Evolutionary conservation across 768 basidiomycete genomes (phyloP).

Genomic region (Lyophyllum atratum): DNA sequence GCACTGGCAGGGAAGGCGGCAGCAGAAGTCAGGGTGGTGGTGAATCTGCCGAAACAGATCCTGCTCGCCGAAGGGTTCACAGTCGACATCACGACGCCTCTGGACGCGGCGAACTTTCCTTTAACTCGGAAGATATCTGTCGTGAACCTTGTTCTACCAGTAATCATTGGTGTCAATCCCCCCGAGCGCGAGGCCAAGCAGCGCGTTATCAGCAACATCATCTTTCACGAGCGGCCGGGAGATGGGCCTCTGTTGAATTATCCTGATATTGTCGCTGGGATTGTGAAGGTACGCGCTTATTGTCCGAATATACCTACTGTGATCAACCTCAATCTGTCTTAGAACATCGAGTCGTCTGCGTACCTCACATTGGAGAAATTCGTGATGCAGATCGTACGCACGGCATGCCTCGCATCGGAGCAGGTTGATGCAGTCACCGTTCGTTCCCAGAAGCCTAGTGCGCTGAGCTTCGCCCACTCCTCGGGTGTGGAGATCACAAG

Average conservation of each 20-base stretch:
- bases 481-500: conserved; percentile 67
- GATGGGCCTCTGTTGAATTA: conserved; percentile 37
- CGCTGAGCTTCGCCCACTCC: conserved; percentile 64
- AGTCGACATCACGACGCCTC: conserved; percentile 35
- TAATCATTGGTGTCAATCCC: conserved; percentile 72
- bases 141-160: conserved; percentile 46
- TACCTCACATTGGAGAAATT: conserved; percentile 67
- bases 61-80: conserved; percentile 48
- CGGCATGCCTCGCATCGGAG: conserved; percentile 34
- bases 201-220: conserved; percentile 56
- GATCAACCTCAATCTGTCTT: conserved; percentile 7
- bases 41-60: conserved; percentile 49
- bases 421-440: conserved; percentile 45
- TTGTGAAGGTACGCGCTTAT: conserved; percentile 32
- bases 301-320: background rate
- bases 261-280: conserved; percentile 30
- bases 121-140: conserved; percentile 37
- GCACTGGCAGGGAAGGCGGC: conserved; percentile 36
- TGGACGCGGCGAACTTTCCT: background rate
- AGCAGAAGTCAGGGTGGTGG: conserved; percentile 41
- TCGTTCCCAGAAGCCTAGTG: conserved; percentile 68
- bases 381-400: conserved; percentile 45
- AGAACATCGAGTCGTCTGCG: conserved; percentile 51
- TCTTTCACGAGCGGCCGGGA: conserved; percentile 35
- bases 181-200: conserved; percentile 70